Percentiles rank a stretch among this genome's conserved stretches.
Conservation (phyloP, 306 rosid genomes). For the Luffa acutangula region DNA sequence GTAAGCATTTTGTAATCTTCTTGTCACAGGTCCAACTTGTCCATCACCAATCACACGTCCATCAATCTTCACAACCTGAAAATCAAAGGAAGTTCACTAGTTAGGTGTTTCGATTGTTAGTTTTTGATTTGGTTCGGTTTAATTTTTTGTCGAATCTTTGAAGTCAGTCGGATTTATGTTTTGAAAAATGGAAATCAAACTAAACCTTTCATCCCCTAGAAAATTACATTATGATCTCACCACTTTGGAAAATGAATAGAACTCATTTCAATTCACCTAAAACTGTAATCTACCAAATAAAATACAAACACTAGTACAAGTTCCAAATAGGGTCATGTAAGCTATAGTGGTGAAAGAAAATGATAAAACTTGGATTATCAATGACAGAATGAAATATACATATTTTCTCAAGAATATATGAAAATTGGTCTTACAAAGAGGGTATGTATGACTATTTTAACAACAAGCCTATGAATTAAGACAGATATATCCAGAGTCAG, state of each 20-base stretch:
- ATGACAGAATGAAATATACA: background rate
- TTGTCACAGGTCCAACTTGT: conserved; percentile 62
- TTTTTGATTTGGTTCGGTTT: background rate
- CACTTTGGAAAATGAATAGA: background rate
- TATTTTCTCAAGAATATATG: background rate
- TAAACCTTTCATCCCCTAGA: background rate
- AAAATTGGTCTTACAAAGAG: background rate
- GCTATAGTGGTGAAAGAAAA: background rate
- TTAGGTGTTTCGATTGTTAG: background rate
- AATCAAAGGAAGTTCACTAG: background rate
- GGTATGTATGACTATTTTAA: background rate
- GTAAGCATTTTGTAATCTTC: conserved; percentile 56
- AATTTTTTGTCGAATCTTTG: background rate
- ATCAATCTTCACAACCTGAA: conserved; percentile 82
- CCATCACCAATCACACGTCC: conserved; percentile 76
- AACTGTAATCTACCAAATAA: background rate
- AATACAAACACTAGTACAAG: background rate
- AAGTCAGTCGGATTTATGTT: background rate
- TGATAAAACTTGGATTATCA: background rate
- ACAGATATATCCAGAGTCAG: background rate
- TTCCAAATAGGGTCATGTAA: background rate
- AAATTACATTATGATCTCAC: background rate
- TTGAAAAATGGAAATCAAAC: background rate
- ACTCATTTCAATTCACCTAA: background rate
- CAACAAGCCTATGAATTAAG: background rate